These are phyloP conservation scores for Microdochium nivale DNA, from an alignment of 2,329 filamentous ascomycete genomes.

Conservation along the genomic window DNA sequence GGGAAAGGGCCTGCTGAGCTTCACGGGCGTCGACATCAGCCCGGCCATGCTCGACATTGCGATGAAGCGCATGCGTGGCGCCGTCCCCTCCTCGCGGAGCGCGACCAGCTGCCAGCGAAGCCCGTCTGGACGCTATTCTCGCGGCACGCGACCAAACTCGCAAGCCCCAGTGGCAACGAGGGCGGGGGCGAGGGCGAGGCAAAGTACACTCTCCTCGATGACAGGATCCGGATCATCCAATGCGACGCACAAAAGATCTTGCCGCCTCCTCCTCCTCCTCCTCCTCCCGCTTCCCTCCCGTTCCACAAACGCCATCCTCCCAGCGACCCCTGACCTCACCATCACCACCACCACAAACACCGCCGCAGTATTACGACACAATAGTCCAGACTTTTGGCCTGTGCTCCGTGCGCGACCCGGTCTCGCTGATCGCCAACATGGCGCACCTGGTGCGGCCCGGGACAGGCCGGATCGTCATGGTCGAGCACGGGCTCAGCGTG, in stretches of 20 bases:
- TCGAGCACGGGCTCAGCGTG: conserved; percentile 53
- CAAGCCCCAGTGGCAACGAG: conserved; percentile 5
- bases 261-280: conserved; percentile 27
- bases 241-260: conserved; percentile 37
- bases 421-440: conserved; percentile 42
- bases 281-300: conserved; percentile 22
- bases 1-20: conserved; percentile 36
- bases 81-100: conserved; percentile 25
- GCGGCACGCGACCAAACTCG: conserved; percentile 10
- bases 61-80: conserved; percentile 37
- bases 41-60: conserved; percentile 52
- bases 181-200: conserved; percentile 1
- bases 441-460: conserved; percentile 41
- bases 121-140: conserved; percentile 21
- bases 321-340: no score
- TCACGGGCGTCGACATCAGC: conserved; percentile 55
- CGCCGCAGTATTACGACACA: conserved; percentile 47
- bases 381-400: conserved; percentile 57
- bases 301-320: no score
- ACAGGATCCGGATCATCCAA: conserved; percentile 36
- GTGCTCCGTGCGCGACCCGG: conserved; percentile 52
- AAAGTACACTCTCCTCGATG: conserved; percentile 25
- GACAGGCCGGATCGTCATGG: conserved; percentile 49
- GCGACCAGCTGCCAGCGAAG: conserved; percentile 16
- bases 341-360: no score